phyloP scores from a whole-genome alignment of 352 stramenopile species.

The Phytophthora nicotianae region DNA sequence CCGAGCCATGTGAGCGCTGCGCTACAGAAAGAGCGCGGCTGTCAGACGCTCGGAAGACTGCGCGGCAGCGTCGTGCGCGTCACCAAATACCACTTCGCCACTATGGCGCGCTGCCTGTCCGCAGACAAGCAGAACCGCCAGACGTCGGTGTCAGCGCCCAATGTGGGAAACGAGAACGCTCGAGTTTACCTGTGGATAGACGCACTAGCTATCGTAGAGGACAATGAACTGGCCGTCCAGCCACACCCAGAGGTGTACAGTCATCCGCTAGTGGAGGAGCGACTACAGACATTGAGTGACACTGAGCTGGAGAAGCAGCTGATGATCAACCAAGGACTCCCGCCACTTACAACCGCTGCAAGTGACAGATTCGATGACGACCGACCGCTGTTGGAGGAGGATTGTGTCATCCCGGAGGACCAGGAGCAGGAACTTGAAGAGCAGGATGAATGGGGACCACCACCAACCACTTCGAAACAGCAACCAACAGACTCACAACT shows the following conservation, averaged over 20 bases:
- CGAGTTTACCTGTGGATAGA: slow-evolving; percentile 53
- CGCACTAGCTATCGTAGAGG: slow-evolving; percentile 55
- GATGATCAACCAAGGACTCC: slow-evolving; percentile 50
- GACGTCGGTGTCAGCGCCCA: slow-evolving; percentile 31
- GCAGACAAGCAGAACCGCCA: slow-evolving; percentile 13
- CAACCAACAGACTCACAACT: slow-evolving; percentile 65
- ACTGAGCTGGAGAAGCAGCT: slow-evolving; percentile 51
- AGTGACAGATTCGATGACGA: slow-evolving; percentile 42
- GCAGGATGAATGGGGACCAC: slow-evolving; percentile 57
- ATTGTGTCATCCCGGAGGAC: slow-evolving; percentile 65
- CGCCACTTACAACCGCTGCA: slow-evolving; percentile 1
- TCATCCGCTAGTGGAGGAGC: slow-evolving; percentile 28
- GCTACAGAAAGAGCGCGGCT: slow-evolving; percentile 32
- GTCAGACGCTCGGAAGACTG: slow-evolving; percentile 46
- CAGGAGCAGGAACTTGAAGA: slow-evolving; percentile 58
- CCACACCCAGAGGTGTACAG: slow-evolving; percentile 35
- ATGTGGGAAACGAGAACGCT: slow-evolving; percentile 5
- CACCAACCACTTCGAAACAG: slow-evolving; percentile 2
- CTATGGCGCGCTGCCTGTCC: slow-evolving; percentile 38
- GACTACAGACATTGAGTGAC: slow-evolving; percentile 32
- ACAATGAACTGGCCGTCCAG: slow-evolving; percentile 55
- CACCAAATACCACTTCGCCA: slow-evolving; percentile 69
- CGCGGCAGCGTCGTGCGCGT: slow-evolving; percentile 59
- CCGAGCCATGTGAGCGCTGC: slow-evolving; percentile 23
- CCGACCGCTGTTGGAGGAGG: slow-evolving; percentile 57